Conservation (phyloP, 2,329 filamentous ascomycete genomes). For the Botrytis tulipae region DNA sequence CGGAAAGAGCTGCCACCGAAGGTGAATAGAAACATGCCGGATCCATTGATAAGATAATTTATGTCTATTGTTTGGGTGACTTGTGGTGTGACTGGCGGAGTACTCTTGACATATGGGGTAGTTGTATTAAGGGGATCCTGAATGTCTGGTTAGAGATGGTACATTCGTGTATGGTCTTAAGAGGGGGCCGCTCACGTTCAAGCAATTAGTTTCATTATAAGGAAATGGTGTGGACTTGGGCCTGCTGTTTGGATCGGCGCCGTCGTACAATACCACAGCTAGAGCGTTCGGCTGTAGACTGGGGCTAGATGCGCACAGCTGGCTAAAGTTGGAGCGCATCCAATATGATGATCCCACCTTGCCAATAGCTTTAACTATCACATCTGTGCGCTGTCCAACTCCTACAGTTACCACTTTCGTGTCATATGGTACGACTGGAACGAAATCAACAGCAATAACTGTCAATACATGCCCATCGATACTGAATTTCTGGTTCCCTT, state of each 20-base stretch:
- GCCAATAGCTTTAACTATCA: conserved; percentile 46
- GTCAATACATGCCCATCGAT: conserved; percentile 64
- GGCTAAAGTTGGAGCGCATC: conserved; percentile 55
- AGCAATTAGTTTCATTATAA: background rate
- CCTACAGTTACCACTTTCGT: conserved; percentile 45
- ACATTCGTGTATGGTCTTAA: background rate
- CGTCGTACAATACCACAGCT: conserved; percentile 64
- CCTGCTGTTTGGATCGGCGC: conserved; percentile 48
- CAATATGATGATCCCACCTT: conserved; percentile 46
- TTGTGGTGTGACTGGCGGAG: conserved; percentile 42
- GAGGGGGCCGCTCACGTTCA: background rate
- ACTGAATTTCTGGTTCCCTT: conserved; percentile 69
- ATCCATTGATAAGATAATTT: conserved; percentile 48
- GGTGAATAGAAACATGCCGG: conserved; percentile 53
- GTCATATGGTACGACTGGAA: conserved; percentile 60
- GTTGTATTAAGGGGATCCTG: conserved; percentile 4
- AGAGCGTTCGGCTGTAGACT: conserved; percentile 51
- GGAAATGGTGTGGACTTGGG: conserved; percentile 47
- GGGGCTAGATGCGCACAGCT: conserved; percentile 47
- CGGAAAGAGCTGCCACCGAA: conserved; percentile 52
- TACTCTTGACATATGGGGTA: conserved; percentile 41
- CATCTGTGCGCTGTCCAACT: conserved; percentile 43
- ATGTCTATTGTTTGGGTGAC: conserved; percentile 41
- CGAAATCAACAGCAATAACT: conserved; percentile 67
- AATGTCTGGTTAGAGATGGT: background rate